Evolutionary conservation across 176 grass and related monocot species (phyloP).

Genomic region (Thinopyrum elongatum): DNA sequence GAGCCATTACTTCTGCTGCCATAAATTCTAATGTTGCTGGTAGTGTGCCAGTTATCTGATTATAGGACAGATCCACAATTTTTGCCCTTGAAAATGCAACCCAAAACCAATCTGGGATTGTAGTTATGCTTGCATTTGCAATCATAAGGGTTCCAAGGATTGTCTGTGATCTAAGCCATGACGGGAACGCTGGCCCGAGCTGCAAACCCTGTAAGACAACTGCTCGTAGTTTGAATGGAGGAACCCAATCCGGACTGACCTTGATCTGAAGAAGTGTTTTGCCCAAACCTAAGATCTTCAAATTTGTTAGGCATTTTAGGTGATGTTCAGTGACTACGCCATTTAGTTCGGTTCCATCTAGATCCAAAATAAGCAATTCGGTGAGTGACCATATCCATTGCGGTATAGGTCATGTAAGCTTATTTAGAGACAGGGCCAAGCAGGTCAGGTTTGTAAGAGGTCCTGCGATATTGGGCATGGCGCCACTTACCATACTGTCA

Average conservation of each 20-base stretch:
- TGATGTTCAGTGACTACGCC: slow-evolving; percentile 7
- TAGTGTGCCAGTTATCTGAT: slow-evolving; percentile 27
- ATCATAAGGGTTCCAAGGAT: not conserved
- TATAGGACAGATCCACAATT: not conserved
- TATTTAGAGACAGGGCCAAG: not conserved
- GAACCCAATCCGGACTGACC: slow-evolving; percentile 2
- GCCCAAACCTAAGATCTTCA: not conserved
- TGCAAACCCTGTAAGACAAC: not conserved
- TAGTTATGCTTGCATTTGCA: slow-evolving; percentile 22
- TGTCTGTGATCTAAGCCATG: slow-evolving; percentile 33
- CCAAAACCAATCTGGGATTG: slow-evolving; percentile 35
- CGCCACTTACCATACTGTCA: not conserved
- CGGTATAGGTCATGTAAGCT: not conserved
- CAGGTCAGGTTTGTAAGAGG: not conserved
- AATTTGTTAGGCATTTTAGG: not conserved
- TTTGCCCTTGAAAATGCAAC: slow-evolving; percentile 9
- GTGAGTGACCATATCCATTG: not conserved
- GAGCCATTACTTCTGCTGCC: not conserved
- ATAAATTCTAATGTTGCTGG: slow-evolving; percentile 17
- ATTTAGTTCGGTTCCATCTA: not conserved
- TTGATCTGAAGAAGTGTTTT: not conserved
- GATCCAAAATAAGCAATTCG: not conserved
- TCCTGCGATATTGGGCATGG: not conserved
- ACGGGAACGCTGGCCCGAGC: slow-evolving; percentile 3
- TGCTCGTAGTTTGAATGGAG: not conserved